Evolutionary conservation across 805 yeast species (phyloP).

Genomic region (Metschnikowia chrysomelidarum): DNA sequence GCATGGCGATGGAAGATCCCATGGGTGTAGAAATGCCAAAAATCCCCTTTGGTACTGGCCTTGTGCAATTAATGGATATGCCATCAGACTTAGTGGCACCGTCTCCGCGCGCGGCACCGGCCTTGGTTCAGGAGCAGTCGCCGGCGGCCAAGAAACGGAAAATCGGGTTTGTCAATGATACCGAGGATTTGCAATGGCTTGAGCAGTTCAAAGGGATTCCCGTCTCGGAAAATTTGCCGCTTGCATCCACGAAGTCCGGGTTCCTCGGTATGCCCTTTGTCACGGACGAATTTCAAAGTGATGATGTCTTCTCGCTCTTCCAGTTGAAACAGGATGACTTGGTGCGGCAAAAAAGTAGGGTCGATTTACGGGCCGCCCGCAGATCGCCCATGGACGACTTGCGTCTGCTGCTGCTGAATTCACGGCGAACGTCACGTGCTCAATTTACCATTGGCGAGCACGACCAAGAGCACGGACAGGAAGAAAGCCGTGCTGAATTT

Average conservation of each 20-base stretch:
- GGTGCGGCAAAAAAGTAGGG: constrained; percentile 42
- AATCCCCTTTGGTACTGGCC: constrained; percentile 12
- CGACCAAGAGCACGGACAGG: too few relatives aligned
- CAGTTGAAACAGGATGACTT: constrained; percentile 66
- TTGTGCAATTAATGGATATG: constrained; percentile 10
- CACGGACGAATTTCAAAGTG: constrained; percentile 21
- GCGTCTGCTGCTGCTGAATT: constrained; percentile 2
- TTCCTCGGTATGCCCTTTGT: constrained; percentile 32
- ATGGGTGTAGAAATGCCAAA: constrained; percentile 1
- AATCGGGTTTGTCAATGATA: constrained; percentile 16
- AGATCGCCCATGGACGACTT: constrained; percentile 1
- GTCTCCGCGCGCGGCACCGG: neutral
- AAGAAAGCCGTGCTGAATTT: too few relatives aligned
- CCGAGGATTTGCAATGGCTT: constrained; percentile 56
- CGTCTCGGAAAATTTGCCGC: constrained; percentile 55
- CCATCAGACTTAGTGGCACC: neutral
- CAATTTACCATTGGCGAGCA: constrained; percentile 21
- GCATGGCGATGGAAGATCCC: constrained; percentile 17
- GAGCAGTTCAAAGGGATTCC: constrained; percentile 69
- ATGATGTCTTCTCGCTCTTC: constrained; percentile 59
- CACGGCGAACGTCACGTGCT: constrained; percentile 13
- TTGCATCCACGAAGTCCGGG: constrained; percentile 56
- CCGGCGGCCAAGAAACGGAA: constrained; percentile 10
- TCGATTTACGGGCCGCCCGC: constrained; percentile 3
- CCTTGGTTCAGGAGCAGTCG: neutral